These are phyloP conservation scores for Fagopyrum homotropicum DNA, from an alignment of 148 eudicot genomes.

Conservation along the genomic window DNA sequence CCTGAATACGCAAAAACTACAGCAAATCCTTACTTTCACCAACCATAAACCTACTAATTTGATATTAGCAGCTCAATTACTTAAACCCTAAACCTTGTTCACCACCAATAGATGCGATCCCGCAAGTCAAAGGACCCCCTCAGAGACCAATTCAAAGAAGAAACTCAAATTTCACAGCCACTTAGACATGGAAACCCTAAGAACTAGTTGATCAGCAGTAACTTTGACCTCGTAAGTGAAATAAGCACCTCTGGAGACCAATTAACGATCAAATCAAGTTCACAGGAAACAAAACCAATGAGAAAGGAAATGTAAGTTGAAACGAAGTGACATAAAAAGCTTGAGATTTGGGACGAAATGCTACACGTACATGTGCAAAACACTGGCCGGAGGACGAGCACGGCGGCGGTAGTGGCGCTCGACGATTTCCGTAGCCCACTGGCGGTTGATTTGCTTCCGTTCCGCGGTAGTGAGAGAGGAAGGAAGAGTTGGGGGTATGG, in stretches of 20 bases:
- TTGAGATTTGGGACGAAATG: neutral
- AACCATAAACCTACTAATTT: conserved; percentile 1
- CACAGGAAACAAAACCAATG: neutral
- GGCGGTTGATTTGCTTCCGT: conserved; percentile 4
- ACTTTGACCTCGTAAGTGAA: neutral
- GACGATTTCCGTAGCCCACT: neutral
- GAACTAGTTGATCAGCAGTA: neutral
- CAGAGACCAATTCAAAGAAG: neutral
- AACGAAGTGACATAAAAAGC: neutral
- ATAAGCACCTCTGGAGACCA: neutral
- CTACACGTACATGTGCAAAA: neutral
- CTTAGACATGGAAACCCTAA: neutral
- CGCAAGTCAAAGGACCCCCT: conserved; percentile 1
- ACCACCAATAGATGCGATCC: neutral
- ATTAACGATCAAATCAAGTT: neutral
- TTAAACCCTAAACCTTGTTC: conserved; percentile 1
- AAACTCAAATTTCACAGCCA: neutral
- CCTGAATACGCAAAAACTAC: neutral
- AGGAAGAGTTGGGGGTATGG: conserved; percentile 11
- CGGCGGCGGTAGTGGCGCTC: neutral
- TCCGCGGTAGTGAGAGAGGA: neutral
- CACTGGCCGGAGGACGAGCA: neutral
- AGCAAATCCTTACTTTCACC: neutral
- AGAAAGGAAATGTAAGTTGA: neutral
- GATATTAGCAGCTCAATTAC: neutral